Evolutionary conservation across 441 rosid species (phyloP).

Genomic region (Syzygium syzygioides): DNA sequence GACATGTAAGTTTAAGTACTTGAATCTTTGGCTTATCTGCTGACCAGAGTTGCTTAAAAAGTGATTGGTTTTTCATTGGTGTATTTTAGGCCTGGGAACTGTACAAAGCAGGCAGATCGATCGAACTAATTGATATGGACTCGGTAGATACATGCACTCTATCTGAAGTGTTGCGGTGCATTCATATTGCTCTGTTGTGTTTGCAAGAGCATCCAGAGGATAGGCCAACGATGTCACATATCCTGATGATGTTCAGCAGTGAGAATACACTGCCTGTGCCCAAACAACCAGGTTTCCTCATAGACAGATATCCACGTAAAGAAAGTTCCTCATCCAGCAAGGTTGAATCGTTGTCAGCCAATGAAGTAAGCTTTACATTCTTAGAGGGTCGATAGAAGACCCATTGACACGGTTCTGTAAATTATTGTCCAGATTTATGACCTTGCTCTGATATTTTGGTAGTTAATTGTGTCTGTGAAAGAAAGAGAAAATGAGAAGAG

Average conservation of each 20-base stretch:
- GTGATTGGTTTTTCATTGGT: background rate
- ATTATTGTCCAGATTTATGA: background rate
- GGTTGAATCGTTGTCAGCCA: background rate
- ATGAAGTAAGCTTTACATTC: background rate
- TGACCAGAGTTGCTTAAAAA: background rate
- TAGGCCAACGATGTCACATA: background rate
- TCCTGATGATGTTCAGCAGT: background rate
- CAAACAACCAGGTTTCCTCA: background rate
- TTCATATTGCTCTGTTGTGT: background rate
- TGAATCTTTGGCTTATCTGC: background rate
- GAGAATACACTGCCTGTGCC: background rate
- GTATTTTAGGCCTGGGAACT: background rate
- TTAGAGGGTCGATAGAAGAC: background rate
- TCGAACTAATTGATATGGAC: background rate
- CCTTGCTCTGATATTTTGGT: background rate
- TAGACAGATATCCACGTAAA: background rate
- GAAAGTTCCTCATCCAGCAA: slow-evolving; percentile 5
- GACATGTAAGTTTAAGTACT: background rate
- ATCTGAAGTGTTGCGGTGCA: background rate
- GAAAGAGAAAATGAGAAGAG: background rate
- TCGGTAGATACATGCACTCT: background rate
- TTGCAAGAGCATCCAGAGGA: slow-evolving; percentile 2
- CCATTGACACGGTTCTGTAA: background rate
- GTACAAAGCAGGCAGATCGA: background rate
- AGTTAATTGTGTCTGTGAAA: background rate